These are phyloP conservation scores for Suillus discolor DNA, from an alignment of 768 basidiomycete species.

Conservation along the genomic window DNA sequence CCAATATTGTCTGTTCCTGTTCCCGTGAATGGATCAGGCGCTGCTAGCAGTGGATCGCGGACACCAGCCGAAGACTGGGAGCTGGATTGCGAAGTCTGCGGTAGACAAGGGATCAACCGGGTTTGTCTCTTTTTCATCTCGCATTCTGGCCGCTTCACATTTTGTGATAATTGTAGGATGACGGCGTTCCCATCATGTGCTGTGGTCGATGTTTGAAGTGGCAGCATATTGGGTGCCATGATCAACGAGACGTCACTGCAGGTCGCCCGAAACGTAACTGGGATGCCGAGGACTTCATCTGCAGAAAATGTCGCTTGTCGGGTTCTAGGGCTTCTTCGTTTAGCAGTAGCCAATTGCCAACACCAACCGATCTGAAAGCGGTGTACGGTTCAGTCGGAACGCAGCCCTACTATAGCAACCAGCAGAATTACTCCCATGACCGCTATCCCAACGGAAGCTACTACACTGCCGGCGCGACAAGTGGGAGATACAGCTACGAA, in stretches of 20 bases:
- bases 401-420: constrained; percentile 17
- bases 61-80: constrained; percentile 77
- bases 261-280: constrained; percentile 77
- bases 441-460: constrained; percentile 17
- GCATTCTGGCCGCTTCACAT: constrained; percentile 10
- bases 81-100: constrained; percentile 87
- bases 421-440: constrained; percentile 21
- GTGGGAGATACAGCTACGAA: constrained; percentile 27
- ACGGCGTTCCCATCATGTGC: constrained; percentile 75
- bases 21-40: constrained; percentile 28
- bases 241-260: constrained; percentile 62
- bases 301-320: constrained; percentile 52
- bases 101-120: constrained; percentile 67
- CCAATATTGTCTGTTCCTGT: neutral
- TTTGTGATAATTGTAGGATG: constrained; percentile 55
- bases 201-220: constrained; percentile 83
- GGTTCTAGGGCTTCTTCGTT: constrained; percentile 15
- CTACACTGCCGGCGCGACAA: constrained; percentile 18
- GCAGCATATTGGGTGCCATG: constrained; percentile 91
- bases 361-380: constrained; percentile 9
- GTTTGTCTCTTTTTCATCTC: constrained; percentile 43
- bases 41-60: constrained; percentile 44
- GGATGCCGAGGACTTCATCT: constrained; percentile 84
- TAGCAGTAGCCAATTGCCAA: constrained; percentile 4
- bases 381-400: constrained; percentile 14